Evolutionary conservation across 2,329 filamentous ascomycete genomes (phyloP), one percentile per base, ranked within the genome.

Genomic region (Aplosporella prunicola): DNA sequence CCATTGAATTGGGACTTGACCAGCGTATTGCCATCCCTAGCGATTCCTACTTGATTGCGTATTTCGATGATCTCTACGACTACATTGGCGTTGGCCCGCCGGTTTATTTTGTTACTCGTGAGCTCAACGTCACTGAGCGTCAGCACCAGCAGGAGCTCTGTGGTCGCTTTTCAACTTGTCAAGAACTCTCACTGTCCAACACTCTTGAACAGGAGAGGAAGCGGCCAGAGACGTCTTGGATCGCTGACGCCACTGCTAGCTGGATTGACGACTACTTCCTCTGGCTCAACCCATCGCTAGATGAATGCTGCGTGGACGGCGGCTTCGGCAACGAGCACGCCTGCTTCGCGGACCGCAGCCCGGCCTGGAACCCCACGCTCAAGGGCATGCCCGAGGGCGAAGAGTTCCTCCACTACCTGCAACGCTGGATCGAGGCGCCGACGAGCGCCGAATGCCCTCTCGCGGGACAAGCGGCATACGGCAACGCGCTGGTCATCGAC

Each of bases 231-330:
- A 69, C 89, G 1, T 95, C 87, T 1, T 96, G 87, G 58, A 85
- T 98, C 47, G 74, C 86, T 5, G 80, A 88, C 8, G 82, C 87
- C 0, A 80, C 89, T 1, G 91, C 93, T 3, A 95, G 83, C 58
- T 98, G 91, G 91, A 74, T 98, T 13, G 91, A 98, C 47, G 91
- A 98, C 55, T 96, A 86, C 63, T 86, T 96, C 62, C 73, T 85
- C 42, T 98, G 91, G 89, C 67, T 96, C n/a, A 93, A 96, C 49
- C 91, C 91, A 0, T 74, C 78, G 35, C 74, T 85, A 5, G 58
- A 60, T 28, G 82, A 87, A 29, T 78, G 76, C 63, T 95, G 84
- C 50, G 70, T 82, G 24, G 79, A 89, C 20, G 53, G 31, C n/a
- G 26, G 24, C 4, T 11, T 9, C 13, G 52, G 56, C 10, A 32